Percentiles rank a stretch among this genome's conserved stretches.
phyloP scores from a whole-genome alignment of 495 filamentous ascomycete species.

The Evansstolkia leycettana region DNA sequence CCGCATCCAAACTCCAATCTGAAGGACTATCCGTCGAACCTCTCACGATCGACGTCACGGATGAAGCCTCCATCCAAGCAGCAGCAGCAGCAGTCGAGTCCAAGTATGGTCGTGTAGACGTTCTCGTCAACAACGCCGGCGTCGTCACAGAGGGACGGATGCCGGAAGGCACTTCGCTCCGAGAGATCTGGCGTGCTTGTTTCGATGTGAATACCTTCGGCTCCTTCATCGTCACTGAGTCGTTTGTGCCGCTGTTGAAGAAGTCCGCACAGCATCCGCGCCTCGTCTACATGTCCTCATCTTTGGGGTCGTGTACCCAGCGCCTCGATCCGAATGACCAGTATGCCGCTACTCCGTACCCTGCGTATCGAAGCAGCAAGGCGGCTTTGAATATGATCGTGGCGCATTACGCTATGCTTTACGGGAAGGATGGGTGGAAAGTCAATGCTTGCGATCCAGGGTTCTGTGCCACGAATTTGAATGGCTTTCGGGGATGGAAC shows the following conservation, averaged over 20 bases:
- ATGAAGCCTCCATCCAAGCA: slow-evolving; percentile 21
- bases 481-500: slow-evolving; percentile 3
- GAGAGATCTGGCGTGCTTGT: slow-evolving; percentile 18
- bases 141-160: slow-evolving; percentile 17
- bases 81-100: slow-evolving; percentile 21
- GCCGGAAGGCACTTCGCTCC: slow-evolving; percentile 5
- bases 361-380: slow-evolving; percentile 19
- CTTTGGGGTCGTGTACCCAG: slow-evolving; percentile 17
- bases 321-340: slow-evolving; percentile 5
- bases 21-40: slow-evolving; percentile 13
- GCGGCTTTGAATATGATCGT: slow-evolving; percentile 28
- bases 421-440: slow-evolving; percentile 14
- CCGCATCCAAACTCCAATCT: slow-evolving; percentile 9
- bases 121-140: slow-evolving; percentile 29
- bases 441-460: slow-evolving; percentile 16
- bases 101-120: slow-evolving; percentile 16
- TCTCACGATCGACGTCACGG: slow-evolving; percentile 27
- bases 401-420: slow-evolving; percentile 11
- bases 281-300: slow-evolving; percentile 29
- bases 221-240: slow-evolving; percentile 23
- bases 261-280: slow-evolving; percentile 20
- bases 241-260: slow-evolving; percentile 31
- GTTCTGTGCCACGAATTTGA: slow-evolving; percentile 12
- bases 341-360: slow-evolving; percentile 5
- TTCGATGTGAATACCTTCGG: slow-evolving; percentile 32